phyloP scores from a whole-genome alignment of 495 filamentous ascomycete species.

The Poronia punctata region DNA sequence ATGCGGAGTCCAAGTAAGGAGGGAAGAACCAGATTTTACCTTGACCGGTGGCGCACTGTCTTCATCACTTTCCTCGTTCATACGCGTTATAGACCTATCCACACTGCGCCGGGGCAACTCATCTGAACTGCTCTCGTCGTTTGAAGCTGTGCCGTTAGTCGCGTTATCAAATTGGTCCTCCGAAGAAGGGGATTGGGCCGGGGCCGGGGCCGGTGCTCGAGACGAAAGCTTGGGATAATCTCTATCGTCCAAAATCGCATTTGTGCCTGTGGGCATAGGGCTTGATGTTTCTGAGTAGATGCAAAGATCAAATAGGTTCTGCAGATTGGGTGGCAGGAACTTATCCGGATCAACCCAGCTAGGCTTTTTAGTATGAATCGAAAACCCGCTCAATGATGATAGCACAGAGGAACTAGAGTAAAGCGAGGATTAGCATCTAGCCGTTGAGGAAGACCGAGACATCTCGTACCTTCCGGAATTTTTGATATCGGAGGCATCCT shows the following conservation, averaged over 20 bases:
- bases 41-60: constrained; percentile 27
- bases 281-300: constrained; percentile 46
- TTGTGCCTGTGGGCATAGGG: constrained; percentile 58
- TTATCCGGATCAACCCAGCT: constrained; percentile 40
- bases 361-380: constrained; percentile 26
- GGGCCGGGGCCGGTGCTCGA: constrained; percentile 30
- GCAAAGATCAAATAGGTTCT: constrained; percentile 64
- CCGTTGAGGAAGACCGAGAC: constrained; percentile 5
- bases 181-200: constrained; percentile 16
- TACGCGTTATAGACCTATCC: constrained; percentile 31
- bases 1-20: neutral
- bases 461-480: constrained; percentile 16
- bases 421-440: constrained; percentile 5
- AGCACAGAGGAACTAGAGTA: too few relatives aligned
- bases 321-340: constrained; percentile 46
- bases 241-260: constrained; percentile 48
- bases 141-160: constrained; percentile 23
- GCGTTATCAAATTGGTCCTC: constrained; percentile 20
- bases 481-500: constrained; percentile 41
- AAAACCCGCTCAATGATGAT: too few relatives aligned
- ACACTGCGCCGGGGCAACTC: constrained; percentile 14
- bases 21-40: constrained; percentile 9
- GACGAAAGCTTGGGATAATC: constrained; percentile 50
- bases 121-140: constrained; percentile 37
- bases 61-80: constrained; percentile 48